Evolutionary conservation across 257 asterid species (phyloP).

Genomic region (Ilex aquifolium): DNA sequence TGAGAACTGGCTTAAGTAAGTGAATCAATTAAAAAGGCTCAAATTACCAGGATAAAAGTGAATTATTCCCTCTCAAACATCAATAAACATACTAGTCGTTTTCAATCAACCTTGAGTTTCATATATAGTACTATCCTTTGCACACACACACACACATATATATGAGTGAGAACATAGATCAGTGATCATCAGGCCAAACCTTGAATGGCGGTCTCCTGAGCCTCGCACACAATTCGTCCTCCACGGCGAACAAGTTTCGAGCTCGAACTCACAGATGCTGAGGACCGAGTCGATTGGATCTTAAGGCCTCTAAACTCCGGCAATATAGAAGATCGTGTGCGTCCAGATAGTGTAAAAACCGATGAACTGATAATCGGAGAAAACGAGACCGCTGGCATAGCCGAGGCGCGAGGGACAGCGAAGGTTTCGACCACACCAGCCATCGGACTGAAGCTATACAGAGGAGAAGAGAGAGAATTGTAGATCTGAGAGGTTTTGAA

Average conservation of each 20-base stretch:
- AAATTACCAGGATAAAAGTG: too few relatives aligned
- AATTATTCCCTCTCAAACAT: too few relatives aligned
- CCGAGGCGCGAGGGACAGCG: constrained; percentile 60
- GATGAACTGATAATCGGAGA: constrained; percentile 32
- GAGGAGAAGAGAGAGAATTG: constrained; percentile 5
- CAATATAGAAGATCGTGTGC: constrained; percentile 42
- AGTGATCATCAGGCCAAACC: constrained; percentile 25
- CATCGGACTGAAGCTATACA: constrained; percentile 26
- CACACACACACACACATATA: too few relatives aligned
- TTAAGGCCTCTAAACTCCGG: constrained; percentile 56
- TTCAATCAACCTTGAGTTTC: too few relatives aligned
- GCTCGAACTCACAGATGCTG: constrained; percentile 30
- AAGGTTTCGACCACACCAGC: constrained; percentile 70
- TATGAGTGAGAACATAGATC: too few relatives aligned
- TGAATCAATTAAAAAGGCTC: too few relatives aligned
- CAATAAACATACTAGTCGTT: too few relatives aligned
- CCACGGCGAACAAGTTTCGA: constrained; percentile 37
- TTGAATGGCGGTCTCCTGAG: constrained; percentile 60
- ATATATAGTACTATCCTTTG: too few relatives aligned
- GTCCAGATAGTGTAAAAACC: constrained; percentile 16
- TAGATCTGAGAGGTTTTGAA: too few relatives aligned
- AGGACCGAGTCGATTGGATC: constrained; percentile 49
- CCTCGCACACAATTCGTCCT: constrained; percentile 66
- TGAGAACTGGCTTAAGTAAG: too few relatives aligned
- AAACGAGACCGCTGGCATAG: constrained; percentile 40